These are phyloP conservation scores for Lentinula edodes DNA, from an alignment of 768 basidiomycete species.

Conservation along the genomic window DNA sequence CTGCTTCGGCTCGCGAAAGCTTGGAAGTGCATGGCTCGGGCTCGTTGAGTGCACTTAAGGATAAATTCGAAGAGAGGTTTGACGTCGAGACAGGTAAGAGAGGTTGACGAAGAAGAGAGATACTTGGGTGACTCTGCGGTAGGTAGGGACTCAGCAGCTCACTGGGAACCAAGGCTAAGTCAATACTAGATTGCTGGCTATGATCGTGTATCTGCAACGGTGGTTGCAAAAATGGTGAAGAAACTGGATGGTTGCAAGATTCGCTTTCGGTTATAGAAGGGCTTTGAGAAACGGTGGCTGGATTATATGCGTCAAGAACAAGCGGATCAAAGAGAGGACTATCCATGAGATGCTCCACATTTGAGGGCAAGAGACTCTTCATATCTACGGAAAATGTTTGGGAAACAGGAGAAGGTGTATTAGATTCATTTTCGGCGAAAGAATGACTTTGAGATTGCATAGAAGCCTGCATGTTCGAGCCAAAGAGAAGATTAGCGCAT, in stretches of 20 bases:
- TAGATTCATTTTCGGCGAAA: constrained; percentile 12
- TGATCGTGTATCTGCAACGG: background rate
- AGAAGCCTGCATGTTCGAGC: too few relatives aligned
- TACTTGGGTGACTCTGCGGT: background rate
- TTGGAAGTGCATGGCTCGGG: background rate
- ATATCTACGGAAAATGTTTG: constrained; percentile 9
- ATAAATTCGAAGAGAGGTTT: background rate
- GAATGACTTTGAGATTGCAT: background rate
- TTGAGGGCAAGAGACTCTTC: background rate
- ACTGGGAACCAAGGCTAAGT: background rate
- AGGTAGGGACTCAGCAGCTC: background rate
- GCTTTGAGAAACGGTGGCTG: background rate
- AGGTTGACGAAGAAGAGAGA: background rate
- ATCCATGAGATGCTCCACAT: background rate
- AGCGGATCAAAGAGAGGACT: background rate
- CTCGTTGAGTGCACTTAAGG: background rate
- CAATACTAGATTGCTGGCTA: background rate
- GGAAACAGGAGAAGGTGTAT: constrained; percentile 9
- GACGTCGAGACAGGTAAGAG: background rate
- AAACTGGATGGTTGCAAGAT: background rate
- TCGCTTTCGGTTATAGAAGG: background rate
- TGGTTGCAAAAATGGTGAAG: background rate
- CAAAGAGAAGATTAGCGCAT: background rate
- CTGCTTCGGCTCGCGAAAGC: background rate
- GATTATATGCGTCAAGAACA: background rate